Conservation (phyloP, 768 basidiomycete species). For the Tricholoma flavovirens region DNA sequence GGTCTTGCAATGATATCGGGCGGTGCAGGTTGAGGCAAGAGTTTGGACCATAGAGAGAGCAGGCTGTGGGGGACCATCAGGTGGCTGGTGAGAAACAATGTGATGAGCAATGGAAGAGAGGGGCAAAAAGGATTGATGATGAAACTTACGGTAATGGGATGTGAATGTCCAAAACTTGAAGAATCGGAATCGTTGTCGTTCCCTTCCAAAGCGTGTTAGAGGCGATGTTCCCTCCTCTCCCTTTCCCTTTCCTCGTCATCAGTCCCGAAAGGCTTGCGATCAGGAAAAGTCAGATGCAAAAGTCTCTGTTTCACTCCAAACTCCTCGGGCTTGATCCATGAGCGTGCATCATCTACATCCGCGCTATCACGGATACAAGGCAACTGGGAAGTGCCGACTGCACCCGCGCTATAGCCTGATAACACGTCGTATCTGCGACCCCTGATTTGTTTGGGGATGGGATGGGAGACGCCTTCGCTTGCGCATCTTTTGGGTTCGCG, state of each 20-base stretch:
- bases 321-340: constrained; percentile 20
- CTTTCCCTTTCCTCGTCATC: constrained; percentile 1
- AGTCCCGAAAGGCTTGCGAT: neutral
- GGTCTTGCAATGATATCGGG: constrained; percentile 13
- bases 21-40: constrained; percentile 32
- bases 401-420: neutral
- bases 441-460: neutral
- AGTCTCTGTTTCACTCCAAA: constrained; percentile 6
- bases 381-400: no score
- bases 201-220: constrained; percentile 18
- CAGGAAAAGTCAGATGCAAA: neutral
- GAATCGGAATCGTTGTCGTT: constrained; percentile 50
- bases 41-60: constrained; percentile 59
- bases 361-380: neutral
- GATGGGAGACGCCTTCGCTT: neutral
- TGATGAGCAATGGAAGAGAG: no score
- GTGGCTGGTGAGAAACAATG: constrained; percentile 33
- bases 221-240: neutral
- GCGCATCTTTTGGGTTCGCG: no score
- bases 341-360: constrained; percentile 9
- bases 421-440: neutral
- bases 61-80: constrained; percentile 64
- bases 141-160: constrained; percentile 65
- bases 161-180: constrained; percentile 62
- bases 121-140: constrained; percentile 3